These are phyloP conservation scores for Rutstroemia sydowiana DNA, from an alignment of 2,329 filamentous ascomycete species.

Conservation along the genomic window DNA sequence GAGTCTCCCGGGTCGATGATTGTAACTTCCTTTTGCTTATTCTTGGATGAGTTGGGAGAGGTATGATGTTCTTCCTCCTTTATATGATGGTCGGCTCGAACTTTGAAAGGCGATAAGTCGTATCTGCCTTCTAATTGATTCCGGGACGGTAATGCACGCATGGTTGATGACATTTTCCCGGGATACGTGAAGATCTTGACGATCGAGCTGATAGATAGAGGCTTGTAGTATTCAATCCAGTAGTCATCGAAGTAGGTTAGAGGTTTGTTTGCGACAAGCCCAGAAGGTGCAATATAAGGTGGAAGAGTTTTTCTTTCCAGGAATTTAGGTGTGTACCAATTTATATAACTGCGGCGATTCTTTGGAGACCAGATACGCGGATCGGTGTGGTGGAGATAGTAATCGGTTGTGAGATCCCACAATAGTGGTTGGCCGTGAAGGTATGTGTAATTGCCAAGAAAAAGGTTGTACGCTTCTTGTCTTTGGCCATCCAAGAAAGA, in stretches of 20 bases:
- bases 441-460: constrained; percentile 93
- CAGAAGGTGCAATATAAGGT: constrained; percentile 16
- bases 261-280: constrained; percentile 18
- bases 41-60: not conserved
- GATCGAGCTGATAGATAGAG: constrained; percentile 79
- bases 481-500: constrained; percentile 96
- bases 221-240: constrained; percentile 95
- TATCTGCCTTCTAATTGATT: constrained; percentile 62
- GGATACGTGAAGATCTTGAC: constrained; percentile 80
- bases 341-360: constrained; percentile 65
- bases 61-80: constrained; percentile 43
- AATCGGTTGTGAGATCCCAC: constrained; percentile 92
- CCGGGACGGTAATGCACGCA: constrained; percentile 73
- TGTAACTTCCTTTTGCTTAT: constrained; percentile 57
- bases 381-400: constrained; percentile 88
- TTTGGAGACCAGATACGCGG: constrained; percentile 66
- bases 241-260: constrained; percentile 73
- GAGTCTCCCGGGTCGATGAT: constrained; percentile 54
- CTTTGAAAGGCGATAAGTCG: constrained; percentile 81
- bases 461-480: constrained; percentile 96
- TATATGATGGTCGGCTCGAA: constrained; percentile 59
- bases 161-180: constrained; percentile 75
- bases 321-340: constrained; percentile 75
- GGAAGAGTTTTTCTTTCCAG: constrained; percentile 50
- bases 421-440: constrained; percentile 83